Conservation (phyloP, 495 filamentous ascomycete species). For the Hyaloscypha bicolor region DNA sequence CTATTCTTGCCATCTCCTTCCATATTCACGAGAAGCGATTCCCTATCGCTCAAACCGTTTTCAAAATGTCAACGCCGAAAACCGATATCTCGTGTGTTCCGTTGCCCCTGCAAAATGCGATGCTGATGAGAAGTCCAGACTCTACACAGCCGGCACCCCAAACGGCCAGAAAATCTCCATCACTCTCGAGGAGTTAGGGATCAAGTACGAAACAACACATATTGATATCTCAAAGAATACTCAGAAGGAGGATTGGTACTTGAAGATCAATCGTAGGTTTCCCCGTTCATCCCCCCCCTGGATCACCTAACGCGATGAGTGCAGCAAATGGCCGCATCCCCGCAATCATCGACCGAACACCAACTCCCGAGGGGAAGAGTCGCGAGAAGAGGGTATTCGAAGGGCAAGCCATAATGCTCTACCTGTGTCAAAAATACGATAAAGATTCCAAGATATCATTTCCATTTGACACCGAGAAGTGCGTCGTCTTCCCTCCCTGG, state of each 20-base stretch:
- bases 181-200: constrained; percentile 79
- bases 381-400: constrained; percentile 72
- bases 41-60: background rate
- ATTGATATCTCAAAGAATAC: constrained; percentile 70
- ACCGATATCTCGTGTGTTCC: constrained; percentile 15
- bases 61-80: constrained; percentile 13
- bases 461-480: constrained; percentile 48
- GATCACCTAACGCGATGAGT: background rate
- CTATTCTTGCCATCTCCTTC: no score
- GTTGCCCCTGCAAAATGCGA: background rate
- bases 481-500: background rate
- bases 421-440: constrained; percentile 80
- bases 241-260: constrained; percentile 82
- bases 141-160: constrained; percentile 57
- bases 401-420: constrained; percentile 81
- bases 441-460: constrained; percentile 76
- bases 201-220: constrained; percentile 67
- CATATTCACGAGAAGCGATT: no score
- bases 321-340: constrained; percentile 85
- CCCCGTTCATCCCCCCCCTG: background rate
- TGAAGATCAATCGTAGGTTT: constrained; percentile 71
- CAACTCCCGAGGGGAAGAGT: constrained; percentile 63
- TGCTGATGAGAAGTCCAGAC: constrained; percentile 2
- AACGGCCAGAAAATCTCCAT: constrained; percentile 85
- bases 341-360: constrained; percentile 68